phyloP scores from a whole-genome alignment of 106 monocot genomes.

The Gastrodia elata region DNA sequence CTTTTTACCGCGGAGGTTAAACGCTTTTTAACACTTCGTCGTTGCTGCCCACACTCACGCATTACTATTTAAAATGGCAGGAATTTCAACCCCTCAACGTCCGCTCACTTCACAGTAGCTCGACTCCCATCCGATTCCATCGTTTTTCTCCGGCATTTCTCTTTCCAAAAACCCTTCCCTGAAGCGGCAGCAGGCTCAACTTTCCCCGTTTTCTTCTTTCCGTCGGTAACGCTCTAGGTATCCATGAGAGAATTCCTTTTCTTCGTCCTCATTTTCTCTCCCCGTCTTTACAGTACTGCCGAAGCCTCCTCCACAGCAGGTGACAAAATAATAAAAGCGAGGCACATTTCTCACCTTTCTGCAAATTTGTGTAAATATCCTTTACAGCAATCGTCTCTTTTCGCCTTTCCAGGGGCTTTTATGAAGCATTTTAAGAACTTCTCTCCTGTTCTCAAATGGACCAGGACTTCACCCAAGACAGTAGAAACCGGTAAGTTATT shows the following conservation, averaged over 20 bases:
- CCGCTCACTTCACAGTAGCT: not conserved
- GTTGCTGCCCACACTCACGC: not conserved
- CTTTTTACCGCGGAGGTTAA: not conserved
- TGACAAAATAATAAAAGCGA: not conserved
- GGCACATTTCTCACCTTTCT: not conserved
- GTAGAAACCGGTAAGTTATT: conserved; percentile 32
- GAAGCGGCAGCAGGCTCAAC: not conserved
- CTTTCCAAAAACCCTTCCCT: not conserved
- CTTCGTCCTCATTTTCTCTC: not conserved
- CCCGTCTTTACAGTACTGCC: not conserved
- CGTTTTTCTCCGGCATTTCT: not conserved
- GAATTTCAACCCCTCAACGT: not conserved
- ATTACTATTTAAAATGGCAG: not conserved
- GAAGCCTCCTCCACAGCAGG: conserved; percentile 2
- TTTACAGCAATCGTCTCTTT: not conserved
- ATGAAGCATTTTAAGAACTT: conserved; percentile 58
- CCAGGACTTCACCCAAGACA: conserved; percentile 41
- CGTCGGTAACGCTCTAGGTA: not conserved
- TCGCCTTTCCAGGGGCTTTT: conserved; percentile 26
- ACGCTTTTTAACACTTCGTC: not conserved
- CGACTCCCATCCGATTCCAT: not conserved
- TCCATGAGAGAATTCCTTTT: conserved; percentile 6
- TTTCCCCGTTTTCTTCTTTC: not conserved
- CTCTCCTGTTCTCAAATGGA: conserved; percentile 73
- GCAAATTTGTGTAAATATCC: not conserved